Conservation (phyloP, 306 rosid genomes). For the Sindora glabra region DNA sequence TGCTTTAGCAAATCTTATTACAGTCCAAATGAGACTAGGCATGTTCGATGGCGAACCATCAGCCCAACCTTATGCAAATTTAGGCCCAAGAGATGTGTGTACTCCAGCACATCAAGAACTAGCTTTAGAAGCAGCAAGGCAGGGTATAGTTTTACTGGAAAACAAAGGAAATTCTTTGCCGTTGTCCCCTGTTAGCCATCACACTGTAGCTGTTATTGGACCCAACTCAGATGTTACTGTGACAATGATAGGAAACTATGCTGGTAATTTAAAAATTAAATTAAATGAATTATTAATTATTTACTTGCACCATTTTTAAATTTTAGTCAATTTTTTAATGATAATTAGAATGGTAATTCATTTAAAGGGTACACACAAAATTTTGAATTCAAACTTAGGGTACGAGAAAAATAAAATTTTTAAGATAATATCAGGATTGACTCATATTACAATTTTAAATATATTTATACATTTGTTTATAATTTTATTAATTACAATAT, state of each 20-base stretch:
- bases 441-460: too few relatives aligned
- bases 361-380: too few relatives aligned
- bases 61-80: conserved; percentile 24
- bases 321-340: too few relatives aligned
- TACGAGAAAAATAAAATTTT: too few relatives aligned
- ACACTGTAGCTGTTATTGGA: conserved; percentile 42
- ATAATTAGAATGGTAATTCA: too few relatives aligned
- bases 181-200: conserved; percentile 22
- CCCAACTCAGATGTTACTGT: conserved; percentile 46
- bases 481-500: too few relatives aligned
- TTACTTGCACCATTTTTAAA: not conserved
- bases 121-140: conserved; percentile 53
- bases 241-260: conserved; percentile 60
- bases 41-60: conserved; percentile 52
- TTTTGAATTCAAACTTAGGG: too few relatives aligned
- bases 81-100: conserved; percentile 43
- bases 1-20: conserved; percentile 33
- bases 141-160: conserved; percentile 42
- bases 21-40: conserved; percentile 52
- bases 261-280: conserved; percentile 24
- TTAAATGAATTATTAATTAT: not conserved
- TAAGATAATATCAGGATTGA: too few relatives aligned
- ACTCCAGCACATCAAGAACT: conserved; percentile 27
- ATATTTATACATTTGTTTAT: too few relatives aligned
- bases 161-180: conserved; percentile 25